Evolutionary conservation across 2,329 filamentous ascomycete species (phyloP).

Genomic region (Fusarium napiforme): DNA sequence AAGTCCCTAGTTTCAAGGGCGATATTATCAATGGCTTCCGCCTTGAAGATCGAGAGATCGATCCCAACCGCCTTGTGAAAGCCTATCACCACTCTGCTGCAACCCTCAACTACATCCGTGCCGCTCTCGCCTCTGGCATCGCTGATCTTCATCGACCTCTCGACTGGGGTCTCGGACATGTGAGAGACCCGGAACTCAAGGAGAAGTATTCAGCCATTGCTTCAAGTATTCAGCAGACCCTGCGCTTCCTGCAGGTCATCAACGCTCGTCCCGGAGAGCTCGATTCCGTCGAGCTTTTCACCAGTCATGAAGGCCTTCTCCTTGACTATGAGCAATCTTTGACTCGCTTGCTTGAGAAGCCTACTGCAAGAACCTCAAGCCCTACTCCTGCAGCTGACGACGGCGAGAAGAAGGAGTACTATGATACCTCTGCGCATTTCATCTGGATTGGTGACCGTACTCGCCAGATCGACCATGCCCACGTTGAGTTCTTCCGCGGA

Average conservation of each 20-base stretch:
- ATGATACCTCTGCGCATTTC: conserved; percentile 95
- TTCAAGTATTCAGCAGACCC: conserved; percentile 84
- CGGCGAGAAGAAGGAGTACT: conserved; percentile 71
- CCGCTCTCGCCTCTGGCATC: conserved; percentile 85
- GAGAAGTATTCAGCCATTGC: conserved; percentile 89
- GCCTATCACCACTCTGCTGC: conserved; percentile 97
- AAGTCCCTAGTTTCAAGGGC: conserved; percentile 90
- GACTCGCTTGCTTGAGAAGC: conserved; percentile 78
- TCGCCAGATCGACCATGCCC: conserved; percentile 89
- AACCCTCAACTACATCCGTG: conserved; percentile 92
- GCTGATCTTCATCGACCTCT: conserved; percentile 93
- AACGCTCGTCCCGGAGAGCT: conserved; percentile 86
- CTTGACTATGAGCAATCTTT: conserved; percentile 94
- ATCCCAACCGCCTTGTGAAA: conserved; percentile 84
- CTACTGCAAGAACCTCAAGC: conserved; percentile 52
- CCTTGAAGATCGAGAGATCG: conserved; percentile 78
- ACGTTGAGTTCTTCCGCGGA: conserved; percentile 97
- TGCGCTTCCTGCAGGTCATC: conserved; percentile 94
- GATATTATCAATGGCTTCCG: conserved; percentile 95
- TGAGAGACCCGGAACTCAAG: conserved; percentile 84
- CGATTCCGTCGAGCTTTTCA: conserved; percentile 93
- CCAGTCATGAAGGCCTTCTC: conserved; percentile 92
- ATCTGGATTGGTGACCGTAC: conserved; percentile 99
- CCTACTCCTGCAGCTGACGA: conserved; percentile 57
- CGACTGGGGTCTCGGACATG: conserved; percentile 94